Base-by-base conservation (phyloP, 1,284 basidiomycete species). In the Sphagnurus paluster region DNA sequence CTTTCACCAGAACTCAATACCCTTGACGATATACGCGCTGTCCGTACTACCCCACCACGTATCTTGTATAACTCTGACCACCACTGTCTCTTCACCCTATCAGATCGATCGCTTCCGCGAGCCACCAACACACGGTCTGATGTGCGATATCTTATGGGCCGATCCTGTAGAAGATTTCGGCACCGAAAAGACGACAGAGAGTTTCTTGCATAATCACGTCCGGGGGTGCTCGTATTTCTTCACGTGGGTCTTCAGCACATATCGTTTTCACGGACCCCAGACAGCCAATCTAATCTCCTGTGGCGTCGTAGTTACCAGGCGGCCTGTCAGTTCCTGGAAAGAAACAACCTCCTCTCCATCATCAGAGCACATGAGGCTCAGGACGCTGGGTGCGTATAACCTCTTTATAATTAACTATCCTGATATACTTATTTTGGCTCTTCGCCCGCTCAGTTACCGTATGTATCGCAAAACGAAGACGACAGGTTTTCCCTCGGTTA, bases 391-490 rank as follows among this genome's bases (percentile, higher is more conserved):
- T 90, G 55, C 43, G 81, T 67, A n/a, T 21, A 14, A 14, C 17
- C 24, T 29, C 25, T 29, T n/a, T 43, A 28, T 21, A 16, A 13
- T 24, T 7, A 3, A 34, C 14, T 36, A 16, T 24, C 25, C 17
- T 33, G 9, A 42, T 21, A 13, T 37, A 6, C 8, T 30, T 39
- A 26, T 35, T 50, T 51, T 33, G 14, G 10, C 33, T 30, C 11
- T 21, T 28, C 29, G 26, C 14, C 11, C 11, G 21, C 38, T 6
- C 54, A 92, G 90, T 5, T 95, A 94, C 65, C 89, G 94, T 48
- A 97, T 97, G 94, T 97, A 97, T 67, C 87, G 92, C 58, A 97
- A 97, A 72, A 96, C 94, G 13, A 90, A 93, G 67, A 90, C 90
- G 36, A 97, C 93, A 0, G 93, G 85, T 2, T 87, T 87, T 68